A percentile compares a stretch with the other conserved stretches of the same genome.
phyloP scores from a whole-genome alignment of 2,329 filamentous ascomycete genomes.

The Alternaria hordeiaustralica region DNA sequence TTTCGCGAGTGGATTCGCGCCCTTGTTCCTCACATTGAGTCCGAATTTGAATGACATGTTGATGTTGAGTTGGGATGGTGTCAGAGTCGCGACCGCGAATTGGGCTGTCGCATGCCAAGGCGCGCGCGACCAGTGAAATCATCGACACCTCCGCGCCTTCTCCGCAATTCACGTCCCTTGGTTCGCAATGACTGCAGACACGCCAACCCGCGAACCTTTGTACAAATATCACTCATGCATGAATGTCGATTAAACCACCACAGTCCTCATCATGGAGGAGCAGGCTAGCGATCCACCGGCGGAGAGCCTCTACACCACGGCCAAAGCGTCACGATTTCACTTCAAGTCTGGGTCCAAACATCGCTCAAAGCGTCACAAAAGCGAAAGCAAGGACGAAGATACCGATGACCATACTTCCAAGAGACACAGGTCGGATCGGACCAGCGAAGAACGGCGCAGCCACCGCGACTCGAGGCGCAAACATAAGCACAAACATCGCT shows the following conservation, averaged over 20 bases:
- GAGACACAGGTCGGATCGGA: constrained; percentile 19
- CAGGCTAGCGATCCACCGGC: constrained; percentile 27
- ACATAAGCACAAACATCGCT: constrained; percentile 27
- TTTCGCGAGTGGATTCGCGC: constrained; percentile 22
- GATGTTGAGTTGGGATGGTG: constrained; percentile 12
- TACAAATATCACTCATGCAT: constrained; percentile 22
- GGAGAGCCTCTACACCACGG: constrained; percentile 29
- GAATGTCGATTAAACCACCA: constrained; percentile 12
- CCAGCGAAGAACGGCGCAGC: constrained; percentile 9
- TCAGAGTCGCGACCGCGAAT: not conserved
- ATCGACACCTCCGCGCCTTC: constrained; percentile 31
- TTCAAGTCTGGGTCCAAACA: constrained; percentile 45
- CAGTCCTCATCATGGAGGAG: constrained; percentile 37
- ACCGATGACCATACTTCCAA: constrained; percentile 12
- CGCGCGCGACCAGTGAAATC: constrained; percentile 35
- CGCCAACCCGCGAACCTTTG: not conserved
- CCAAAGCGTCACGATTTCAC: constrained; percentile 46
- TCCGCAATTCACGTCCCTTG: constrained; percentile 20
- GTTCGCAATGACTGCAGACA: not conserved
- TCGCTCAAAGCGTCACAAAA: constrained; percentile 26
- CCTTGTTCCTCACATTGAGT: constrained; percentile 67
- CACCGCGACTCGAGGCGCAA: constrained; percentile 23
- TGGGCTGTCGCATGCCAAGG: constrained; percentile 27
- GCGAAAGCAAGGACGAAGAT: constrained; percentile 13
- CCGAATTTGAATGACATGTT: constrained; percentile 60